Percentiles rank a stretch among this genome's conserved stretches.
phyloP scores from a whole-genome alignment of 768 basidiomycete genomes.

The Tylopilus felleus region DNA sequence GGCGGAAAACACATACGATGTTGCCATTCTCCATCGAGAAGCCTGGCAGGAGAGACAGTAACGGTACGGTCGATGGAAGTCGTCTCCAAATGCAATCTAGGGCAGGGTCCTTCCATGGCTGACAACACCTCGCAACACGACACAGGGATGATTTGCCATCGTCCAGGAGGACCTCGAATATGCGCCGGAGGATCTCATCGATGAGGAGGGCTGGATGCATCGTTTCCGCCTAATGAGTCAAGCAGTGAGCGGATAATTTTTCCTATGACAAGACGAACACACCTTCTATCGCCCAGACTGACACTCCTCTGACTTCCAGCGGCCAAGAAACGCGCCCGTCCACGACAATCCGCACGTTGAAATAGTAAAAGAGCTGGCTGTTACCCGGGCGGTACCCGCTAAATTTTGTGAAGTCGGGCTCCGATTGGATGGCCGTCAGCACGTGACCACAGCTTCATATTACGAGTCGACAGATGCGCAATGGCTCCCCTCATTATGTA shows the following conservation, averaged over 20 bases:
- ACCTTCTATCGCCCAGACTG: slow-evolving; percentile 3
- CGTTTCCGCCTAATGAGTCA: not conserved
- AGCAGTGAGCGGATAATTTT: not conserved
- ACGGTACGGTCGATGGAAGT: slow-evolving; percentile 39
- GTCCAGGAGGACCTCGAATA: slow-evolving; percentile 36
- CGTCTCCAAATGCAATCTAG: slow-evolving; percentile 45
- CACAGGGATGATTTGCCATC: slow-evolving; percentile 32
- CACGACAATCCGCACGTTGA: not conserved
- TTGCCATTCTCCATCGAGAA: slow-evolving; percentile 7
- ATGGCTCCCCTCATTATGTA: too few relatives aligned
- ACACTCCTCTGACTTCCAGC: not conserved
- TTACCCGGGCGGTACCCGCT: slow-evolving; percentile 11
- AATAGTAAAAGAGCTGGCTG: not conserved
- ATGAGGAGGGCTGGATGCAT: slow-evolving; percentile 48
- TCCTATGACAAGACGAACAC: not conserved
- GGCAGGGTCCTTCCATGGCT: slow-evolving; percentile 47
- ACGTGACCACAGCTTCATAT: slow-evolving; percentile 6
- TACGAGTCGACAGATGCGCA: too few relatives aligned
- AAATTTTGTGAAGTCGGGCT: slow-evolving; percentile 11
- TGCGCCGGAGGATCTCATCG: slow-evolving; percentile 47
- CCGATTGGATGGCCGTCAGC: slow-evolving; percentile 9
- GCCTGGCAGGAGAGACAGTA: slow-evolving; percentile 36
- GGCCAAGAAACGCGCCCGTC: not conserved
- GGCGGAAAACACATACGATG: slow-evolving; percentile 11
- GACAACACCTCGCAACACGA: slow-evolving; percentile 40